Percentiles rank a stretch among this genome's conserved stretches.
These are phyloP conservation scores for Emydomyces testavorans DNA, from an alignment of 2,329 filamentous ascomycete species.

Conservation along the genomic window DNA sequence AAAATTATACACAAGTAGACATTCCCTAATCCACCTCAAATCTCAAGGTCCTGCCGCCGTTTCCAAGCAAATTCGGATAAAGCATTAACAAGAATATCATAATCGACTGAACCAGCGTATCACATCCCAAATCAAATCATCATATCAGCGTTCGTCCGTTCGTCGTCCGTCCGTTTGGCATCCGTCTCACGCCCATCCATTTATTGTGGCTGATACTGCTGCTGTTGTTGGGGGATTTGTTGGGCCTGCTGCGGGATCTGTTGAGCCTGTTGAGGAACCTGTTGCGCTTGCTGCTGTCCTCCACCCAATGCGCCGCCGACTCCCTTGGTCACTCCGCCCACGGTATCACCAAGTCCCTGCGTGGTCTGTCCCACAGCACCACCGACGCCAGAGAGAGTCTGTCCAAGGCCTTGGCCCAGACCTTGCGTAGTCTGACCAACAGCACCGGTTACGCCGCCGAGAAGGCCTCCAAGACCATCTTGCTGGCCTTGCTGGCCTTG, in stretches of 20 bases:
- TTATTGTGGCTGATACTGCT: neutral
- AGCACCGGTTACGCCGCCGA: constrained; percentile 12
- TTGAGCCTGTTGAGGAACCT: constrained; percentile 6
- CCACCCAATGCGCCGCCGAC: constrained; percentile 11
- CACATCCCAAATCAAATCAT: neutral
- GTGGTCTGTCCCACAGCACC: constrained; percentile 12
- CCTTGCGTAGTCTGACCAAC: constrained; percentile 11
- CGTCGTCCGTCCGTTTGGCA: neutral
- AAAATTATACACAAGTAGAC: no score
- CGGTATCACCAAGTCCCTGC: constrained; percentile 10
- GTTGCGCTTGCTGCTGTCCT: constrained; percentile 7
- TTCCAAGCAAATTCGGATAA: no score
- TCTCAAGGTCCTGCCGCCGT: no score
- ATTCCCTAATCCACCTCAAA: no score
- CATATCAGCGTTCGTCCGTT: neutral
- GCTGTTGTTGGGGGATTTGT: constrained; percentile 1
- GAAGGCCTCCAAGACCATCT: constrained; percentile 4
- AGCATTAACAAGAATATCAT: no score
- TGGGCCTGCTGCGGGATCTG: neutral
- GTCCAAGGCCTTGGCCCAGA: constrained; percentile 10
- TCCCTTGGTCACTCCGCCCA: constrained; percentile 9
- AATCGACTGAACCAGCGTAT: no score
- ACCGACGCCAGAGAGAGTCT: constrained; percentile 10
- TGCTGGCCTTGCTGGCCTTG: constrained; percentile 8
- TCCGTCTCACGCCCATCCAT: neutral